Evolutionary conservation across 1,139 yeast species (phyloP).

Genomic region (Candida tropicalis): DNA sequence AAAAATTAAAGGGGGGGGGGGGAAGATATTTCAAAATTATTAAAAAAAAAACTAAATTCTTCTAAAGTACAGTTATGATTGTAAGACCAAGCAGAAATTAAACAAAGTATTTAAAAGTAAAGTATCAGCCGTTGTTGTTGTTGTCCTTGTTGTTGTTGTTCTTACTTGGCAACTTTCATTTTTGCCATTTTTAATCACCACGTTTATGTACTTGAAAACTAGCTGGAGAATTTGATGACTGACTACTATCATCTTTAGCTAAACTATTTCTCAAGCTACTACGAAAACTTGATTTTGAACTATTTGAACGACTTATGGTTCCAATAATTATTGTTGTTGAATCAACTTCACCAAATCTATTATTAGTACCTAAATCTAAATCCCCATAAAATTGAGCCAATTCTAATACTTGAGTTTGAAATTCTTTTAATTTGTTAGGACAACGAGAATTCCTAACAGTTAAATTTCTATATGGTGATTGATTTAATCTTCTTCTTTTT

Average conservation of each 20-base stretch:
- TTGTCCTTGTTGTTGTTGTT: background rate
- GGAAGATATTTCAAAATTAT: no score
- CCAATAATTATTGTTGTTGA: constrained; percentile 15
- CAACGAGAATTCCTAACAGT: constrained; percentile 18
- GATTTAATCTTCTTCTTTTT: constrained; percentile 8
- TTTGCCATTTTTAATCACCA: background rate
- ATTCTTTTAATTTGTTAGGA: constrained; percentile 22
- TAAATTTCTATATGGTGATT: constrained; percentile 16
- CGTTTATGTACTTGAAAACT: constrained; percentile 9
- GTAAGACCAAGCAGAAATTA: background rate
- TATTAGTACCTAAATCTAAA: constrained; percentile 16
- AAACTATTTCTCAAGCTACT: constrained; percentile 14
- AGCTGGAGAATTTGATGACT: constrained; percentile 11
- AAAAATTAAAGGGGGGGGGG: no score
- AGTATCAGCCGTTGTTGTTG: background rate
- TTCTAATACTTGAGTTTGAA: constrained; percentile 27
- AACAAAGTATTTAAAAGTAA: no score
- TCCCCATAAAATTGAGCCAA: constrained; percentile 25
- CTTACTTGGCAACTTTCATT: no score
- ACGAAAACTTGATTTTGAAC: constrained; percentile 16
- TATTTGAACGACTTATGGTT: constrained; percentile 15
- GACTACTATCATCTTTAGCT: constrained; percentile 11
- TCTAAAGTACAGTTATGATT: background rate
- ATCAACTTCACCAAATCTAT: constrained; percentile 18
- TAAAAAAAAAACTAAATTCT: no score